Base-by-base conservation (phyloP, 2,329 filamentous ascomycete species). In the Phoma herbarum region DNA sequence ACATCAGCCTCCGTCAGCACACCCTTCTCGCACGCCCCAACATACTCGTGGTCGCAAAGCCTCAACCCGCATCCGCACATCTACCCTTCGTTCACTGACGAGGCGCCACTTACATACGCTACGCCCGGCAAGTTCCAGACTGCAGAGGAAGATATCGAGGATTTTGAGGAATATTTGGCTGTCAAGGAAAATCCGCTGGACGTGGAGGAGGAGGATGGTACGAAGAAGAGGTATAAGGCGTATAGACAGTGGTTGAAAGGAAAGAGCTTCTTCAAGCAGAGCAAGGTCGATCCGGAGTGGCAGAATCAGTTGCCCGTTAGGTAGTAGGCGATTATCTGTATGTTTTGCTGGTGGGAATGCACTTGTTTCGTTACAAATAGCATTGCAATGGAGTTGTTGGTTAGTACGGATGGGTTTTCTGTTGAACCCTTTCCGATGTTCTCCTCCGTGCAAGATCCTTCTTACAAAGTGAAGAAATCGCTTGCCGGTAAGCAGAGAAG, bases 191-290 rank as follows among this genome's bases (percentile, higher is more conserved):
- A 97, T 69, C 92, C 92, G 18, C 80, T 99, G 51, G 96, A 92
- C 2, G 94, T 98, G 14, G 89, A 88, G 1, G 89, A 93, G 43
- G 93, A 96, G 71, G 95, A 98, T 76, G 84, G 88, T 44, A 84
- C 85, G 39, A 98, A 96, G 85, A 97, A 98, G 84, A 84, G 95
- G 67, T 99, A 99, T 78, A 98, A 97, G 79, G 91, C 93, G 10
- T 99, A 99, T 78, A 83, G 89, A 70, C 96, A 97, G 79, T 99
- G 95, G 94, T 82, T 99, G 72, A 86, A 88, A 62, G 94, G 94
- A 18, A 98, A 97, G 81, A 97, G 92, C 70, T 85, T 98, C 70
- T 98, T 98, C 77, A 98, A 98, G 79, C 93, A 97, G 82, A 83
- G 81, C 61, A 83, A 83, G 66, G 80, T 83, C 37, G 81, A 83